Evolutionary conservation across 139 green algal genomes (phyloP).

Genomic region (Yamagishiella unicocca): DNA sequence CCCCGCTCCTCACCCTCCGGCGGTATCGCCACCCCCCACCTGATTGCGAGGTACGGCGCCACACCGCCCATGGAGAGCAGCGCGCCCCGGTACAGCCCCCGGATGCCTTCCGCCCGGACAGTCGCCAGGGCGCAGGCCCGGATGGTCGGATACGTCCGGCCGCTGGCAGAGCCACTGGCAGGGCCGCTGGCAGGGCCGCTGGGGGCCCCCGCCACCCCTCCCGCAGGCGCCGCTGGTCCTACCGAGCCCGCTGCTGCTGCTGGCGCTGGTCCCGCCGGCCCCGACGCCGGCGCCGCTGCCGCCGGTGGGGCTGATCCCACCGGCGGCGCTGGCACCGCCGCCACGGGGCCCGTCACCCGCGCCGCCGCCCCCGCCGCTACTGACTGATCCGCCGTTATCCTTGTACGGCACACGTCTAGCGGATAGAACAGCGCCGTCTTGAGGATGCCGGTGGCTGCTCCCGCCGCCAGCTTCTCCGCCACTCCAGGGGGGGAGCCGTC

Average conservation of each 20-base stretch:
- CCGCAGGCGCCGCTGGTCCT: neutral
- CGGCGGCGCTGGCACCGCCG: neutral
- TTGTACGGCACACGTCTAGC: conserved; percentile 69
- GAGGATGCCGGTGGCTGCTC: conserved; percentile 50
- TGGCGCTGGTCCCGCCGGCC: neutral
- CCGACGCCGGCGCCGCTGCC: neutral
- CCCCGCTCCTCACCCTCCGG: neutral
- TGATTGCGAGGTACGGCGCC: conserved; percentile 69
- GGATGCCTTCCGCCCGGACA: conserved; percentile 49
- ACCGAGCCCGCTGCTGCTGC: neutral
- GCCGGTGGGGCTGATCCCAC: neutral
- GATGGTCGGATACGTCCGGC: conserved; percentile 55
- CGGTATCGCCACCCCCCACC: neutral
- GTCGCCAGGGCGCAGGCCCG: conserved; percentile 42
- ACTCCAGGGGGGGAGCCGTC: conserved; percentile 64
- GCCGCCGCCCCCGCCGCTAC: neutral
- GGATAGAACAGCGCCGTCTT: conserved; percentile 73
- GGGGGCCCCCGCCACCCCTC: no score
- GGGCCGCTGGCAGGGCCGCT: neutral
- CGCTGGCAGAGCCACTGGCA: neutral
- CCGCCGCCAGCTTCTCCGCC: conserved; percentile 61
- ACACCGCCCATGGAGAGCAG: conserved; percentile 64
- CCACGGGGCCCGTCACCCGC: neutral
- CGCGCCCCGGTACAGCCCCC: conserved; percentile 72
- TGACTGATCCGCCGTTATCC: conserved; percentile 70